phyloP scores from a whole-genome alignment of 2,329 filamentous ascomycete genomes.

The Cladosporium colombiae region DNA sequence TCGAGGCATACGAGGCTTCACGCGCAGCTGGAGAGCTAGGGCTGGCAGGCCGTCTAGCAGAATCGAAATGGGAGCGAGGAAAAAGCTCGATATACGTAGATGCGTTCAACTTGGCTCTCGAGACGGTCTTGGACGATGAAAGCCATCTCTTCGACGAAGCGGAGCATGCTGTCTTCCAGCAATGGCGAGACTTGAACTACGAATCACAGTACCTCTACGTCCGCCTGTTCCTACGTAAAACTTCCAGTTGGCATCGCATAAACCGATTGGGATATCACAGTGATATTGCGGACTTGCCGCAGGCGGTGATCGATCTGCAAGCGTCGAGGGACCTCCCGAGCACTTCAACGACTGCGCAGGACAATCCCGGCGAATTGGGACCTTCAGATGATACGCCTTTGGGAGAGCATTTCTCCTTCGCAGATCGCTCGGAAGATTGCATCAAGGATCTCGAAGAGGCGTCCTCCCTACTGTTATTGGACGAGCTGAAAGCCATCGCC shows the following conservation, averaged over 20 bases:
- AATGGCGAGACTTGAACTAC: constrained; percentile 74
- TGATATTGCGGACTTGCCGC: constrained; percentile 74
- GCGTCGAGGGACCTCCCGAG: constrained; percentile 56
- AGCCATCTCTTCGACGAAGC: constrained; percentile 79
- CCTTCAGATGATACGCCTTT: constrained; percentile 52
- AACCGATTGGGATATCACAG: constrained; percentile 75
- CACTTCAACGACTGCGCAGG: constrained; percentile 38
- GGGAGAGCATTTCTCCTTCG: constrained; percentile 68
- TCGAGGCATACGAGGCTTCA: constrained; percentile 75
- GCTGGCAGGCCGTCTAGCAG: constrained; percentile 53
- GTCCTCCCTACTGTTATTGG: constrained; percentile 75
- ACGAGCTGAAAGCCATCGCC: constrained; percentile 81
- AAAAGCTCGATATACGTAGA: constrained; percentile 94
- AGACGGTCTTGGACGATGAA: constrained; percentile 88
- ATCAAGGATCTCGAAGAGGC: constrained; percentile 83
- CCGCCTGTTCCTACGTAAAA: constrained; percentile 87
- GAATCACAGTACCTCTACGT: constrained; percentile 95
- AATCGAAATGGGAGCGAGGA: constrained; percentile 69
- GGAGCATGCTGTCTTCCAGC: constrained; percentile 73
- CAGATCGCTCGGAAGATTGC: constrained; percentile 71
- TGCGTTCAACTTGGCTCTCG: constrained; percentile 89
- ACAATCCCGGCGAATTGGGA: constrained; percentile 52
- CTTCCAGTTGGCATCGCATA: constrained; percentile 85
- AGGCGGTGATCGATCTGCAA: constrained; percentile 68
- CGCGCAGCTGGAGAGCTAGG: constrained; percentile 53